Conservation (phyloP, 805 yeast genomes). For the Schwanniomyces yamadae region DNA sequence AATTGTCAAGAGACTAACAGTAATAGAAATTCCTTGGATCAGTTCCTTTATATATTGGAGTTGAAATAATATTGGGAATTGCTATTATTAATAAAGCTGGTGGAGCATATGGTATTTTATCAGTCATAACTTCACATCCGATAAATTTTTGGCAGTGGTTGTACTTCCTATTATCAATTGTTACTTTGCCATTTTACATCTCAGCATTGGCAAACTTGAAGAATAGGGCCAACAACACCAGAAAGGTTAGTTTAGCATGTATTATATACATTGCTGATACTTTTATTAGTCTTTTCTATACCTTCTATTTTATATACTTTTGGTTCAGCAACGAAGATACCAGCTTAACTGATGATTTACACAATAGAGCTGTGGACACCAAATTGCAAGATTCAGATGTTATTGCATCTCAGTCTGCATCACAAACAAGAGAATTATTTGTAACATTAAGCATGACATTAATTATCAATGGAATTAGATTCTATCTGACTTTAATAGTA, state of each 20-base stretch:
- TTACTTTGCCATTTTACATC: conserved; percentile 62
- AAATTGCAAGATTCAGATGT: background rate
- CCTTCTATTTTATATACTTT: conserved; percentile 66
- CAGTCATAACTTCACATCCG: conserved; percentile 88
- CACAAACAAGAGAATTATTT: conserved; percentile 53
- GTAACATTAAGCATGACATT: conserved; percentile 54
- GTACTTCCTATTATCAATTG: conserved; percentile 63
- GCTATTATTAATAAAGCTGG: conserved; percentile 85
- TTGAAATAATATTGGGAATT: conserved; percentile 72
- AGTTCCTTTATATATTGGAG: conserved; percentile 83
- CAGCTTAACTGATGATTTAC: background rate
- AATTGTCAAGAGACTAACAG: no score
- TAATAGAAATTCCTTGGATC: conserved; percentile 59
- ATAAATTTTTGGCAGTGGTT: conserved; percentile 80
- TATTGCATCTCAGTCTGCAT: conserved; percentile 55
- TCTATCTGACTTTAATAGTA: conserved; percentile 60
- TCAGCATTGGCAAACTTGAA: conserved; percentile 49
- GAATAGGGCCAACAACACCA: conserved; percentile 50
- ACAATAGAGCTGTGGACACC: conserved; percentile 1
- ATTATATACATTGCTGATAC: conserved; percentile 69
- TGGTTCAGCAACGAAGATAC: conserved; percentile 65
- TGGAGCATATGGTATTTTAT: conserved; percentile 82
- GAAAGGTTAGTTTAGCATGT: conserved; percentile 62
- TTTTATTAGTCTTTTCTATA: conserved; percentile 61
- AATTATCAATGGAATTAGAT: conserved; percentile 45